Evolutionary conservation across 2,329 filamentous ascomycete species (phyloP).

Genomic region (Tolypocladium paradoxum): DNA sequence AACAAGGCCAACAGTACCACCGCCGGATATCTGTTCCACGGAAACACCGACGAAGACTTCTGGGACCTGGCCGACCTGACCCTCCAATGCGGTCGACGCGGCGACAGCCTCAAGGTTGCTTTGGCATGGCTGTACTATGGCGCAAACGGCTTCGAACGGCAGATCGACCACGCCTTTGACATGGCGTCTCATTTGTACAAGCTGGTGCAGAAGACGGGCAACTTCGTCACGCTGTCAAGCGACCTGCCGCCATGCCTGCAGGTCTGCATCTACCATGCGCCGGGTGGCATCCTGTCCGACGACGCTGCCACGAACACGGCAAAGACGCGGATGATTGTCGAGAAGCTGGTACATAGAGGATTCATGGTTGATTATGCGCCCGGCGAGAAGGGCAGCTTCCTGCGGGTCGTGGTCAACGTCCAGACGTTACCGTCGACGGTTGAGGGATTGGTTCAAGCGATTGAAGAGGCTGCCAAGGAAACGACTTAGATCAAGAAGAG

Average conservation of each 20-base stretch:
- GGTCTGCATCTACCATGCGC: conserved; percentile 85
- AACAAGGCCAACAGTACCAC: conserved; percentile 76
- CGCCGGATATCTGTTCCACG: conserved; percentile 78
- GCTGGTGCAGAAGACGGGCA: conserved; percentile 39
- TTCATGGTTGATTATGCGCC: conserved; percentile 55
- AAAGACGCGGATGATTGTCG: conserved; percentile 37
- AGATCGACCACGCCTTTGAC: conserved; percentile 63
- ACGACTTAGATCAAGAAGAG: background rate
- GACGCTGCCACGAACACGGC: conserved; percentile 35
- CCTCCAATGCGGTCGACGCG: conserved; percentile 81
- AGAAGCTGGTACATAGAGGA: conserved; percentile 35
- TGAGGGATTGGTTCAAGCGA: conserved; percentile 40
- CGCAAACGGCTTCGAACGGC: conserved; percentile 54
- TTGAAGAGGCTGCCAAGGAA: conserved; percentile 34
- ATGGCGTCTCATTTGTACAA: conserved; percentile 58
- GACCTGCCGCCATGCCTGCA: conserved; percentile 82
- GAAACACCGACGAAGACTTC: conserved; percentile 43
- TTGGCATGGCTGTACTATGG: conserved; percentile 89
- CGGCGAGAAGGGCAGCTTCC: conserved; percentile 42
- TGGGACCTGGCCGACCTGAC: conserved; percentile 91
- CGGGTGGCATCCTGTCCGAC: conserved; percentile 34
- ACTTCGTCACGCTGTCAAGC: conserved; percentile 63
- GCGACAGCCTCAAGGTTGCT: conserved; percentile 78
- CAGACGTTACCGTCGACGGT: conserved; percentile 42
- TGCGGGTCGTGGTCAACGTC: conserved; percentile 48